Evolutionary conservation across 2,329 filamentous ascomycete genomes (phyloP).

Genomic region (Cylindrodendrum hubeiense): DNA sequence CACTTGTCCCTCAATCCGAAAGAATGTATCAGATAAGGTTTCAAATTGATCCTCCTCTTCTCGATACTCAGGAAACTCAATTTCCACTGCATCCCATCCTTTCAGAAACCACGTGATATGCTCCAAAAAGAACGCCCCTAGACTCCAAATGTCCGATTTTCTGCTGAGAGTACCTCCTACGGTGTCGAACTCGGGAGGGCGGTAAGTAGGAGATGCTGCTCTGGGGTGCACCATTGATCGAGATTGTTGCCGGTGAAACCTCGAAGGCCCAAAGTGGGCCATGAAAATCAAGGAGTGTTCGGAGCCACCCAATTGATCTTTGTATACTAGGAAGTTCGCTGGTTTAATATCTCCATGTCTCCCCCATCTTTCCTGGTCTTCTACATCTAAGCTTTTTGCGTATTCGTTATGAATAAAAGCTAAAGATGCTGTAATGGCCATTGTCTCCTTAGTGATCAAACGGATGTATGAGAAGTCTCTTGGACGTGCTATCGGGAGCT

Average conservation of each 20-base stretch:
- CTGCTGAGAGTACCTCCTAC: not conserved
- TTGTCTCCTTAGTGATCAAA: not conserved
- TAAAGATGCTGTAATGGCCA: not conserved
- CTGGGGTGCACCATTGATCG: not conserved
- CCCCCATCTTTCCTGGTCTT: not conserved
- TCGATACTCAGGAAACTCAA: not conserved
- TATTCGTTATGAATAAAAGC: not conserved
- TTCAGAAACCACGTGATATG: not conserved
- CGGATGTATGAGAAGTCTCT: not conserved
- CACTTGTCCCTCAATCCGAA: not conserved
- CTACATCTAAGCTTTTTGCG: not conserved
- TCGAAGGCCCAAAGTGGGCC: slow-evolving; percentile 2
- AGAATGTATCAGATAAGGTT: not conserved
- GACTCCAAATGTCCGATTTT: slow-evolving; percentile 9
- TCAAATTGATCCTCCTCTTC: not conserved
- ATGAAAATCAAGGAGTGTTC: not conserved
- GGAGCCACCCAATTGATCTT: not conserved
- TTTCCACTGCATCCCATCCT: not conserved
- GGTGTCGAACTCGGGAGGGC: not conserved
- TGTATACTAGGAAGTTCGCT: not conserved
- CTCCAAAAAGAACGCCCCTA: not conserved
- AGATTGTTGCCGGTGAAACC: not conserved
- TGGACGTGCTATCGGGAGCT: not conserved
- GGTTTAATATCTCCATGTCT: slow-evolving; percentile 14
- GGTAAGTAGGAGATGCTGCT: not conserved